Percentiles rank a stretch among this genome's conserved stretches.
Evolutionary conservation across 176 grass and related monocot genomes (phyloP).

Genomic region (maize (Zea mays)): DNA sequence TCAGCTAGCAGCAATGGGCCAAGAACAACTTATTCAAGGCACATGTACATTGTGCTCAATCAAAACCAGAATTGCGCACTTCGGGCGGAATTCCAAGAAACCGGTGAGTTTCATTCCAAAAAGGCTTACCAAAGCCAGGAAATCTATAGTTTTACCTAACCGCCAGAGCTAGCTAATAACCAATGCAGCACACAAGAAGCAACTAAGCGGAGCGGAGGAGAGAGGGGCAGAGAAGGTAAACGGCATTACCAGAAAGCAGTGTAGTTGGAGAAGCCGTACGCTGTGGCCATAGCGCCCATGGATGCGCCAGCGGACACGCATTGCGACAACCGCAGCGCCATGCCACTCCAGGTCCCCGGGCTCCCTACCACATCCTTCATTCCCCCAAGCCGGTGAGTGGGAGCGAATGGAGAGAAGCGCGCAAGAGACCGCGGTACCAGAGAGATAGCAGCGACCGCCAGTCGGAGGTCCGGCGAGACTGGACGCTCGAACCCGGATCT

Average conservation of each 20-base stretch:
- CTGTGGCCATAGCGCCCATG: constrained; percentile 51
- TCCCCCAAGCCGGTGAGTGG: background rate
- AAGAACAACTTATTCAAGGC: background rate
- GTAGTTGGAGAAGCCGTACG: constrained; percentile 58
- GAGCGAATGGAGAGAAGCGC: background rate
- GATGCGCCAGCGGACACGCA: constrained; percentile 58
- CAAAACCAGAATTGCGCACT: background rate
- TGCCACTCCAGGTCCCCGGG: constrained; percentile 72
- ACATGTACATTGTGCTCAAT: background rate
- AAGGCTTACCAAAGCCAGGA: background rate
- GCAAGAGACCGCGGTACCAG: background rate
- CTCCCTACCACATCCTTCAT: constrained; percentile 68
- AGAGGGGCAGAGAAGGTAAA: background rate
- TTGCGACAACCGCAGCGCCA: constrained; percentile 63
- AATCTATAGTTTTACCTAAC: background rate
- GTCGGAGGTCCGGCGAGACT: background rate
- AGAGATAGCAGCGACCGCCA: background rate
- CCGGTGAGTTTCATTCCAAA: background rate
- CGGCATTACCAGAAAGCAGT: constrained; percentile 52
- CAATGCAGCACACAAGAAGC: background rate
- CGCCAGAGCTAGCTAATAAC: background rate
- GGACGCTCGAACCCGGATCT: constrained; percentile 17
- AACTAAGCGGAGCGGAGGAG: background rate
- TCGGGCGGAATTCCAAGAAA: background rate
- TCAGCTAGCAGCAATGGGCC: background rate